phyloP scores from a whole-genome alignment of 176 grass and related monocot species.

The Oryza australiensis region DNA sequence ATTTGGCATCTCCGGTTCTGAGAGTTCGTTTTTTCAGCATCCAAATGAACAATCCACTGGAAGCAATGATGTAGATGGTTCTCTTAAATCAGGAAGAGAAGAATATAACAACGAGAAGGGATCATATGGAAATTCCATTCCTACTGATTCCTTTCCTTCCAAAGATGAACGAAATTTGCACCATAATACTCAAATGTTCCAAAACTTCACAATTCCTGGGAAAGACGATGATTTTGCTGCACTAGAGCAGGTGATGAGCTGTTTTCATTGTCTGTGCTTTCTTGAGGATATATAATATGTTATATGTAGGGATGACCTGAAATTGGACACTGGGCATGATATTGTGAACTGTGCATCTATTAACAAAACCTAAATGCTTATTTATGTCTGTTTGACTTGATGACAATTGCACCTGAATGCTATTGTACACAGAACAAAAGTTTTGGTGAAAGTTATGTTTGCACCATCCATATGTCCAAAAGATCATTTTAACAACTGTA shows the following conservation, averaged over 20 bases:
- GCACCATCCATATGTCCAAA: background rate
- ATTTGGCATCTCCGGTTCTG: slow-evolving; percentile 45
- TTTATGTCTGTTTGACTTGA: slow-evolving; percentile 4
- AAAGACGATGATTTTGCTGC: slow-evolving; percentile 90
- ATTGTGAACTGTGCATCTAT: background rate
- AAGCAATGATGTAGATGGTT: slow-evolving; percentile 38
- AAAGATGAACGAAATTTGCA: slow-evolving; percentile 44
- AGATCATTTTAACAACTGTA: too few species aligned
- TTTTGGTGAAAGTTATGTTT: background rate
- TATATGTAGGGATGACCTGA: slow-evolving; percentile 22
- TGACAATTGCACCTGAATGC: background rate
- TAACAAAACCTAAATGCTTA: background rate
- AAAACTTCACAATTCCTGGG: slow-evolving; percentile 44
- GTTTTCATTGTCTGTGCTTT: slow-evolving; percentile 16
- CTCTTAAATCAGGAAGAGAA: slow-evolving; percentile 35
- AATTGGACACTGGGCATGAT: background rate
- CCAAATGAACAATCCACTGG: slow-evolving; percentile 39
- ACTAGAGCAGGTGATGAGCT: slow-evolving; percentile 84
- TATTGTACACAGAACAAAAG: slow-evolving; percentile 10
- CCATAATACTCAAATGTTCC: slow-evolving; percentile 37
- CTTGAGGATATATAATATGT: slow-evolving; percentile 13
- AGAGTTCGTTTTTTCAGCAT: slow-evolving; percentile 41
- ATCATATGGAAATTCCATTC: slow-evolving; percentile 36
- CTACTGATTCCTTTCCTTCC: slow-evolving; percentile 40
- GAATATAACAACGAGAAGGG: slow-evolving; percentile 51